These are phyloP conservation scores for Athelia sp. DNA, from an alignment of 1,284 basidiomycete species.

Conservation along the genomic window DNA sequence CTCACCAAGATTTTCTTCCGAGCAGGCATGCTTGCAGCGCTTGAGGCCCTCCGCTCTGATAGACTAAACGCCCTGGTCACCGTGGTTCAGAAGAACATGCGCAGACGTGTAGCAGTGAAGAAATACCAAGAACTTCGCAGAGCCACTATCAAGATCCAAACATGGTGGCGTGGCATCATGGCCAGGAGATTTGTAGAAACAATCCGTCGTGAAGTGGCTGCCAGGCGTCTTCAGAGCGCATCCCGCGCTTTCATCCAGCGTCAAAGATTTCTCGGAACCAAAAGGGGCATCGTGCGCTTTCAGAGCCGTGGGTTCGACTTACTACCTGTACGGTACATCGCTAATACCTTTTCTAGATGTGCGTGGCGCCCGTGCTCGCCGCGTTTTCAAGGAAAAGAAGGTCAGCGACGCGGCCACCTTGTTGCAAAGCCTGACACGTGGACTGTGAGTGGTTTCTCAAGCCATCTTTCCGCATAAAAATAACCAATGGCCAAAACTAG, in stretches of 20 bases:
- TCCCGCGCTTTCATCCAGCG: constrained; percentile 75
- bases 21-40: constrained; percentile 96
- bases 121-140: constrained; percentile 71
- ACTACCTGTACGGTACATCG: background rate
- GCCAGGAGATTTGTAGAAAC: constrained; percentile 71
- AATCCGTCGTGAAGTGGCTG: constrained; percentile 73
- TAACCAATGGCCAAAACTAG: constrained; percentile 32
- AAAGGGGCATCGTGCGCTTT: constrained; percentile 64
- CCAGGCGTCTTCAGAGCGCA: constrained; percentile 73
- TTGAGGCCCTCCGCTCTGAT: constrained; percentile 88
- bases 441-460: constrained; percentile 58
- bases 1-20: constrained; percentile 99
- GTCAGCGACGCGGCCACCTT: constrained; percentile 64
- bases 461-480: background rate
- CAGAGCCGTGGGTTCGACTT: constrained; percentile 76
- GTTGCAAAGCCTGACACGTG: constrained; percentile 86
- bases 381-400: constrained; percentile 57
- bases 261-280: constrained; percentile 61
- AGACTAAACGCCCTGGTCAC: constrained; percentile 90
- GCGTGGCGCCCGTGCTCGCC: constrained; percentile 78
- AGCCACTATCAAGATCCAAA: constrained; percentile 84
- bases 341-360: constrained; percentile 44
- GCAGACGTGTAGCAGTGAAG: constrained; percentile 80
- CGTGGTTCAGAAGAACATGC: constrained; percentile 96
- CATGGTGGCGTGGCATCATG: constrained; percentile 87